Conservation (phyloP, 371 early-diverging fungal species). For the Cokeromyces recurvatus region DNA sequence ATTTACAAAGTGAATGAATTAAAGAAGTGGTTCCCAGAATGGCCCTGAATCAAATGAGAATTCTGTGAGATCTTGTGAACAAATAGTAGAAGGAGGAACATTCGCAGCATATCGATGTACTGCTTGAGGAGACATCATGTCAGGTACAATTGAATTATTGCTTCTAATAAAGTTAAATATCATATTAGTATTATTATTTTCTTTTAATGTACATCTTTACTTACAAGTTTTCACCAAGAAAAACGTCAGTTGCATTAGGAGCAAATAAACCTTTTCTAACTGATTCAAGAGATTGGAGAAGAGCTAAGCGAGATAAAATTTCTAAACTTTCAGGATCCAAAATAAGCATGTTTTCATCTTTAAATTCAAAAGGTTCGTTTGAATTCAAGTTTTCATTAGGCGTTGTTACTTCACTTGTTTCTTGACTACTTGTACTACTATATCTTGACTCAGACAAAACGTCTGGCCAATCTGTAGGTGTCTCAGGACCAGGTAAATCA, state of each 20-base stretch:
- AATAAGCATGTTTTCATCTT: constrained; percentile 2
- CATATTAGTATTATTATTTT: too few species aligned
- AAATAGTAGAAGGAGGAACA: constrained; percentile 27
- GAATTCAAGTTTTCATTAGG: constrained; percentile 13
- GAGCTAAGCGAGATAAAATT: constrained; percentile 18
- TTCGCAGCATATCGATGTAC: constrained; percentile 12
- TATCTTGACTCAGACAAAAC: constrained; percentile 11
- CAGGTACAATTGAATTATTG: neutral
- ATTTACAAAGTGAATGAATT: constrained; percentile 1
- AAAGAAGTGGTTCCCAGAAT: constrained; percentile 27
- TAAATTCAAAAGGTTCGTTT: constrained; percentile 11
- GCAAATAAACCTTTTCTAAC: constrained; percentile 15
- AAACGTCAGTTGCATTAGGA: constrained; percentile 32
- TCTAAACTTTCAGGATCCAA: constrained; percentile 21
- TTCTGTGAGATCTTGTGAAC: constrained; percentile 29
- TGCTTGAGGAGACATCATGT: constrained; percentile 2
- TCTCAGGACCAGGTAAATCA: constrained; percentile 9
- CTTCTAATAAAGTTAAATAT: too few species aligned
- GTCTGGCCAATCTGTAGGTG: constrained; percentile 15
- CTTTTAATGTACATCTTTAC: too few species aligned
- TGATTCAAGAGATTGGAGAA: constrained; percentile 20
- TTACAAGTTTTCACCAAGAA: constrained; percentile 30
- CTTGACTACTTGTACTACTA: constrained; percentile 2
- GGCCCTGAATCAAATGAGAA: constrained; percentile 34
- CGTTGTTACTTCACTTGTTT: constrained; percentile 34